phyloP scores from a whole-genome alignment of 257 asterid genomes.

The Solanum megistacrolobum region DNA sequence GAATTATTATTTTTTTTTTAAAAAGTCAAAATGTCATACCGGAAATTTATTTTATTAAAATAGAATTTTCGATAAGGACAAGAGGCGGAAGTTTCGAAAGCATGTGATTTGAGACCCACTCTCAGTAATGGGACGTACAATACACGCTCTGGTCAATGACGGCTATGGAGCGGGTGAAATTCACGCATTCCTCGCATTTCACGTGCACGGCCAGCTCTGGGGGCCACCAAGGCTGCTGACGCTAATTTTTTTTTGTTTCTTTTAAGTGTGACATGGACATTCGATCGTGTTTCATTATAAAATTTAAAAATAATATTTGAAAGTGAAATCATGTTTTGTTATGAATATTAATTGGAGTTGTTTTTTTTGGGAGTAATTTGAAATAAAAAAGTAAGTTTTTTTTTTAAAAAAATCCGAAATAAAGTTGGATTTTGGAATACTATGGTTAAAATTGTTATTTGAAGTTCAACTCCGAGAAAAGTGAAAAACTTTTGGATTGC shows the following conservation, averaged over 20 bases:
- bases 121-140: neutral
- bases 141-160: neutral
- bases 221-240: neutral
- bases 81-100: neutral
- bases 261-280: neutral
- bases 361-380: neutral
- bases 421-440: neutral
- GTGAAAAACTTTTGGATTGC: neutral
- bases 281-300: neutral
- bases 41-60: neutral
- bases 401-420: neutral
- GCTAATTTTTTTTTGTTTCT: neutral
- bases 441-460: neutral
- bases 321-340: too few relatives aligned
- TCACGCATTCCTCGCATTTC: neutral
- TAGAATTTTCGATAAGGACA: neutral
- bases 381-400: neutral
- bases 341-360: neutral
- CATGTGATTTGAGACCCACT: neutral
- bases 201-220: neutral
- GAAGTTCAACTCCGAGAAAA: neutral
- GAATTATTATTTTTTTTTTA: fast-evolving
- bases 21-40: neutral
- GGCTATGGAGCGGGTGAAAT: neutral
- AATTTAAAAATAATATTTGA: too few relatives aligned